Evolutionary conservation across 2,329 filamentous ascomycete species (phyloP), one percentile per base, ranked within the genome.

Genomic region (Colletotrichum somersetense): DNA sequence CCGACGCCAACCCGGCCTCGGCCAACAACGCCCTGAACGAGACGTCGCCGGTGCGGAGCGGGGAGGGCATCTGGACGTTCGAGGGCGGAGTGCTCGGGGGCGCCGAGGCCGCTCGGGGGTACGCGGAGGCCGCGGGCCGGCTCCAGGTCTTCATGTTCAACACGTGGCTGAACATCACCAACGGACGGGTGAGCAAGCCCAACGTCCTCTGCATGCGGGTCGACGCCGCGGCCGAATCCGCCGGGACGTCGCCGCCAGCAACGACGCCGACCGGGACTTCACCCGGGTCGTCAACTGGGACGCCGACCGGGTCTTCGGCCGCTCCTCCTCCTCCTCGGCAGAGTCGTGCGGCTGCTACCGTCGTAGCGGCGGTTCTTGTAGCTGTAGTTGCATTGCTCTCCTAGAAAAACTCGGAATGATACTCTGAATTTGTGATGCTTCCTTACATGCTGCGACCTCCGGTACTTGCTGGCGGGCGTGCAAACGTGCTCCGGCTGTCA

Each of bases 91-190:
- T 71, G 20, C 11, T 71, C 30, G n/a, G 53, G 18, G 42, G 33
- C 0, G 14, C 42, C 10, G 35, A 56, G 3, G 63, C 50, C 30
- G 33, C 26, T 5, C 20, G 26, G 7, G 33, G 10, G 10, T 71
- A 67, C n/a, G 7, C 35, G 16, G 33, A 55, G 2, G 48, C 63
- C 2, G 16, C 56, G 42, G 67, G 56, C 42, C 38, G 55, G 30
- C n/a, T 71, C 7, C 68, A 67, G 30, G 26, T 67, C 2, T 23
- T 67, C 14, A 71, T 71, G 50, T 67, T 71, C 26, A 67, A 58
- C 50, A 63, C 46, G 30, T 55, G 63, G 50, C 6, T 61, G 23
- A 1, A 64, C 30, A 50, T 23, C 14, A 26, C 2, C 1, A 18
- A 38, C 20, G 40, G 33, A 1, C 61, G 48, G 7, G 26, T 57